phyloP scores from a whole-genome alignment of 805 yeast genomes.

The Kockiozyma suomiensis region DNA sequence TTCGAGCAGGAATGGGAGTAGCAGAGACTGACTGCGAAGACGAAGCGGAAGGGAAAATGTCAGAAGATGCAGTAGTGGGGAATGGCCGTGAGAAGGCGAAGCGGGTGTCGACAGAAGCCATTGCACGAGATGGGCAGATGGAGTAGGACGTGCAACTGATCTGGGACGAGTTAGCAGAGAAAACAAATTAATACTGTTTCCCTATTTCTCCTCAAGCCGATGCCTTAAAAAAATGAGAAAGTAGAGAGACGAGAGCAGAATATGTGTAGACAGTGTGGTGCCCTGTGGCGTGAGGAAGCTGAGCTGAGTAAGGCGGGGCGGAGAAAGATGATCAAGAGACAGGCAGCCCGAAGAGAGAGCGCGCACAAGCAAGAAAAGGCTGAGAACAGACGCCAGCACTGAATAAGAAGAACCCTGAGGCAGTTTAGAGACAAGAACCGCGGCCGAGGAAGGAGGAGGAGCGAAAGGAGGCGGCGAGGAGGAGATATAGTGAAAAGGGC shows the following conservation, averaged over 20 bases:
- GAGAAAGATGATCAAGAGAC: too few species aligned
- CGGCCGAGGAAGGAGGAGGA: not conserved
- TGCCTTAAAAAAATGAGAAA: too few species aligned
- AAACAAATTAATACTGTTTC: too few species aligned
- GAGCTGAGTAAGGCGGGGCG: not conserved
- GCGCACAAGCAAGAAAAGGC: too few species aligned
- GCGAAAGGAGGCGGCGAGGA: not conserved
- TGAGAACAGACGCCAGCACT: too few species aligned
- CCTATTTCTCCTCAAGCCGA: too few species aligned
- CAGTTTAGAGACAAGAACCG: not conserved
- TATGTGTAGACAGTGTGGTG: too few species aligned
- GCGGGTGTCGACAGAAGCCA: not conserved
- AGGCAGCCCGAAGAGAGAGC: too few species aligned
- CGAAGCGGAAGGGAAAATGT: not conserved
- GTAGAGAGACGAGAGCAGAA: not conserved
- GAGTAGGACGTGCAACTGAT: too few species aligned
- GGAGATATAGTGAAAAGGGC: not conserved
- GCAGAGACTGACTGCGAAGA: constrained; percentile 1
- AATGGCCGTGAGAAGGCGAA: not conserved
- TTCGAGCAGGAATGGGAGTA: constrained; percentile 32
- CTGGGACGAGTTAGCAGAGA: too few species aligned
- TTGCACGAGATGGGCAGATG: not conserved
- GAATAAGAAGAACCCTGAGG: too few species aligned
- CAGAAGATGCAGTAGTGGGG: constrained; percentile 8
- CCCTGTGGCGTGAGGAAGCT: too few species aligned